Evolutionary conservation across 2,329 filamentous ascomycete genomes (phyloP), one percentile per base, ranked within the genome.

Genomic region (Alternaria sp.): DNA sequence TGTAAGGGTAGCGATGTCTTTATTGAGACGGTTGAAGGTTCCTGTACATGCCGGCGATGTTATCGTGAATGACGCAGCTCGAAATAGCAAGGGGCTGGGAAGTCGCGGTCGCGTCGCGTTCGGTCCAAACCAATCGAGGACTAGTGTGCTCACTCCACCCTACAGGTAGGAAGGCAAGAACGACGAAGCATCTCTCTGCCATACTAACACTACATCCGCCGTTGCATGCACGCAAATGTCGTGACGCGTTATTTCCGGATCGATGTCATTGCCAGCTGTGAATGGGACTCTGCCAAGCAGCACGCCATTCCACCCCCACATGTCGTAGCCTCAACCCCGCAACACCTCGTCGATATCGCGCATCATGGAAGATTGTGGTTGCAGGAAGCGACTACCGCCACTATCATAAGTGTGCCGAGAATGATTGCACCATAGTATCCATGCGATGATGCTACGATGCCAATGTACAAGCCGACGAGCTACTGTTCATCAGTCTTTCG

Each of bases 281-380:
- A n/a, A 32, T 32, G 17, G 0, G 8, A 32, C 26, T 5, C 47
- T 51, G 47, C 26, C 49, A 8, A 51, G 17, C 49, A 69, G 66
- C 69, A 70, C 70, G 71, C 61, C 61, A 74, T 74, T 30, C 13
- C 25, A 54, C 50, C 69, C 68, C 68, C 66, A 69, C 66, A 73
- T 72, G 59, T 65, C 69, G 69, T 54, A 51, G 21, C 58, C 15
- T 8, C 46, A 57, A 68, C 66, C 69, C 69, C 65, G 67, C 67
- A 67, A 57, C 49, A 62, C 56, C 49, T 49, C 8, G 17, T 47
- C 45, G 28, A 54, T 46, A 47, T 43, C 15, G 40, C 36, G 43
- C 23, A 21, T 15, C 26, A 25, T 28, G 36, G 23, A 21, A 15
- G 23, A 21, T 43, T n/a, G 54, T 12, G 28, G 32, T 30, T 36